A percentile compares a stretch with the other conserved stretches of the same genome.
These are phyloP conservation scores for Xerocomus spinulosus DNA, from an alignment of 768 basidiomycete genomes.

Conservation along the genomic window DNA sequence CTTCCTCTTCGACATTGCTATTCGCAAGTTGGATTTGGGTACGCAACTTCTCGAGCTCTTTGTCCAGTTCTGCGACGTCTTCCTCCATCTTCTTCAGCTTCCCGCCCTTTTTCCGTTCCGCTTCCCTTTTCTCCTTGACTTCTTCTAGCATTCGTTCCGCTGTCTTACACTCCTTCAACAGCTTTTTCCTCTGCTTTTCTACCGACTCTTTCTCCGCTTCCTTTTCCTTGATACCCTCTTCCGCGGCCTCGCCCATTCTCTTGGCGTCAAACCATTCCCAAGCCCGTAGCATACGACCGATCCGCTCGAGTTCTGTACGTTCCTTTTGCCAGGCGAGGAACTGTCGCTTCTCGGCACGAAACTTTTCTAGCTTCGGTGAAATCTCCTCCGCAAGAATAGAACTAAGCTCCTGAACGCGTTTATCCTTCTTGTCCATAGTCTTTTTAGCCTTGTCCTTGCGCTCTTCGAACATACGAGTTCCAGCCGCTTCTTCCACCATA, in stretches of 20 bases:
- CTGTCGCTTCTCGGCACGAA: constrained; percentile 82
- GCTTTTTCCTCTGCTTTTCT: constrained; percentile 47
- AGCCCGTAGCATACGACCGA: constrained; percentile 76
- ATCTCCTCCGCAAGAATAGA: constrained; percentile 84
- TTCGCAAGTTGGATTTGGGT: constrained; percentile 85
- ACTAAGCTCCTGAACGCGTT: constrained; percentile 86
- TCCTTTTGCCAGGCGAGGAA: constrained; percentile 91
- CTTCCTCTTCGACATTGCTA: constrained; percentile 74
- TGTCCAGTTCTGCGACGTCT: constrained; percentile 70
- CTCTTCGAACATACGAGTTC: constrained; percentile 99
- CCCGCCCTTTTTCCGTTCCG: constrained; percentile 89
- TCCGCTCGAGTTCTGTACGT: constrained; percentile 79
- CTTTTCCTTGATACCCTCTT: constrained; percentile 49
- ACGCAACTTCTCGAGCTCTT: constrained; percentile 72
- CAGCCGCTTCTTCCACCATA: constrained; percentile 98
- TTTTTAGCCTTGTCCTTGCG: constrained; percentile 94
- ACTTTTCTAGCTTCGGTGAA: constrained; percentile 87
- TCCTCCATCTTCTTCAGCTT: constrained; percentile 85
- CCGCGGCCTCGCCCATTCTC: constrained; percentile 50
- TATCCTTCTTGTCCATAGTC: constrained; percentile 97
- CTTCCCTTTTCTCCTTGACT: constrained; percentile 73
- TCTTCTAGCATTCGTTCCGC: constrained; percentile 64
- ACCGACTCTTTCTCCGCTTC: constrained; percentile 44
- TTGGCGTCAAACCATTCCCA: constrained; percentile 79
- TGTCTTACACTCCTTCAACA: constrained; percentile 48